Percentiles rank a stretch among this genome's conserved stretches.
Evolutionary conservation across 192 early-diverging fungal species (phyloP).

Genomic region (Backusella psychrophila): DNA sequence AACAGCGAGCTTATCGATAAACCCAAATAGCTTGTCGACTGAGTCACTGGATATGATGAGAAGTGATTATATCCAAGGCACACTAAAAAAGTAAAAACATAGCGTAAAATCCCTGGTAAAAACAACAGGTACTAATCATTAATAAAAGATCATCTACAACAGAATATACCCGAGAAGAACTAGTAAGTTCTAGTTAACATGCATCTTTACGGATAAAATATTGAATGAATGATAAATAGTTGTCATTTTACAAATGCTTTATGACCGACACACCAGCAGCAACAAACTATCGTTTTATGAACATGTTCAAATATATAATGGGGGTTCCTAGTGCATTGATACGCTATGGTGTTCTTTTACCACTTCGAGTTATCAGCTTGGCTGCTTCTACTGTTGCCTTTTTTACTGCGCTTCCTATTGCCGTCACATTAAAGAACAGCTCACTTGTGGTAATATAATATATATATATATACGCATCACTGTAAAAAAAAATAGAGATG

Average conservation of each 20-base stretch:
- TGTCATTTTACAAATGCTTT: slow-evolving; percentile 20
- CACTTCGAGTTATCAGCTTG: slow-evolving; percentile 3
- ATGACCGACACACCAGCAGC: not conserved
- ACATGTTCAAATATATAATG: not conserved
- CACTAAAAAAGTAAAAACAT: not conserved
- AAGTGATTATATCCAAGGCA: slow-evolving; percentile 6
- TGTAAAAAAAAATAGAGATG: not conserved
- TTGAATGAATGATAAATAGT: not conserved
- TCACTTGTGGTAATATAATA: slow-evolving; percentile 15
- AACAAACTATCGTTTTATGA: not conserved
- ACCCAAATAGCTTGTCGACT: not conserved
- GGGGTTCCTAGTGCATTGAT: slow-evolving; percentile 18
- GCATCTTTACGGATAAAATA: not conserved
- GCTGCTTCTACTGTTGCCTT: slow-evolving; percentile 15
- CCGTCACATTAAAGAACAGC: slow-evolving; percentile 18
- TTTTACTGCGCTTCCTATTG: slow-evolving; percentile 21
- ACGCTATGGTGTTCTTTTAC: slow-evolving; percentile 23
- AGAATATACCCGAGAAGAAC: slow-evolving; percentile 19
- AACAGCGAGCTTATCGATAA: not conserved
- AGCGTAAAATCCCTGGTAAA: slow-evolving; percentile 3
- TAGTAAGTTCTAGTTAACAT: slow-evolving; percentile 4
- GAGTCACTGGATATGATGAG: slow-evolving; percentile 10
- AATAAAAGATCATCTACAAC: not conserved
- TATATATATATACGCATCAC: not conserved
- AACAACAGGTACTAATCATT: not conserved